Percentiles rank a stretch among this genome's conserved stretches.
Conservation (phyloP, 306 rosid genomes). For the Ceratonia siliqua region DNA sequence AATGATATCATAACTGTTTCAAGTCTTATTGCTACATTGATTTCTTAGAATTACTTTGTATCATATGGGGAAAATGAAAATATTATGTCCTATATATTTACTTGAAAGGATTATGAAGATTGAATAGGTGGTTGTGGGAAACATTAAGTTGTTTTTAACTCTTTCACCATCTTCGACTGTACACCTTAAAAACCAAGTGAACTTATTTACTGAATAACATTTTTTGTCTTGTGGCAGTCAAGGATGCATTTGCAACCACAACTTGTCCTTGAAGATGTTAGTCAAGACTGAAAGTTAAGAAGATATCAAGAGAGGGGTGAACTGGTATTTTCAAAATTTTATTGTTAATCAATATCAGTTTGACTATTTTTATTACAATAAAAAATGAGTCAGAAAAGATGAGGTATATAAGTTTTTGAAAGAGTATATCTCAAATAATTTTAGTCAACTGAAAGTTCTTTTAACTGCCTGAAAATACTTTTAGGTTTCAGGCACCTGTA, state of each 20-base stretch:
- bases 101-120: background rate
- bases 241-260: constrained; percentile 93
- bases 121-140: background rate
- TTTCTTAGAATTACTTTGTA: background rate
- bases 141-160: background rate
- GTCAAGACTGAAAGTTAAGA: no score
- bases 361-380: no score
- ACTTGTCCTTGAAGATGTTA: constrained; percentile 92
- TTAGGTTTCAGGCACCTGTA: no score
- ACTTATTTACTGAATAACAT: background rate
- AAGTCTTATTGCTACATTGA: background rate
- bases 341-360: no score
- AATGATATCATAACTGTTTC: background rate
- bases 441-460: no score
- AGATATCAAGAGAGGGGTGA: no score
- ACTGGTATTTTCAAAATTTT: no score
- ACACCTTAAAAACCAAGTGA: background rate
- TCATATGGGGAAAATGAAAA: background rate
- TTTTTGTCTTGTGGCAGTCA: constrained; percentile 50
- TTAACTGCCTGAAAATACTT: no score
- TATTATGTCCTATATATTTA: background rate
- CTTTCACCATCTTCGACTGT: background rate
- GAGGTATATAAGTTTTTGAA: no score
- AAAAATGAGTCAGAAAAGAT: no score
- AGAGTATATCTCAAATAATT: no score